These are phyloP conservation scores for Dysphania ambrosioides DNA, from an alignment of 148 eudicot genomes.

Conservation along the genomic window DNA sequence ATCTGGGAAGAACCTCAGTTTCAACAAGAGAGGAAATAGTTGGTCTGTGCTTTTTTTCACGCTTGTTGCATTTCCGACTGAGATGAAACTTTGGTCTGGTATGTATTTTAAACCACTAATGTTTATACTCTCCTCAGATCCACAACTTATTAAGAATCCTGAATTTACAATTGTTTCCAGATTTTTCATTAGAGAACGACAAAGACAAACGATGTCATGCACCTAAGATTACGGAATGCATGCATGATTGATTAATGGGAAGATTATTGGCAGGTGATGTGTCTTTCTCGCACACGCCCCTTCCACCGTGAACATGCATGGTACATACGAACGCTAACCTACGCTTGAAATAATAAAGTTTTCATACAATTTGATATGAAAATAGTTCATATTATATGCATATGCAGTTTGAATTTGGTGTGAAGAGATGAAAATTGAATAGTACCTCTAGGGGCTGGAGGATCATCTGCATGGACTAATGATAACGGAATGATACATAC, in stretches of 20 bases:
- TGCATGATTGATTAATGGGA: not conserved
- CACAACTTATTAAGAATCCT: constrained; percentile 69
- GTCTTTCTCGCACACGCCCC: not conserved
- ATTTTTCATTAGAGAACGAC: no score
- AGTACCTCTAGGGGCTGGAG: constrained; percentile 29
- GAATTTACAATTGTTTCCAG: not conserved
- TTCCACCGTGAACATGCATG: not conserved
- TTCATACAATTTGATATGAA: no score
- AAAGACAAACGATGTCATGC: not conserved
- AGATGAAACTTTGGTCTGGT: constrained; percentile 44
- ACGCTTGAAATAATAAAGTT: no score
- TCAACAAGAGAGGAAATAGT: constrained; percentile 46
- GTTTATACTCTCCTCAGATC: constrained; percentile 31
- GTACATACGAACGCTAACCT: no score
- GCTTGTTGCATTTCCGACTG: constrained; percentile 47
- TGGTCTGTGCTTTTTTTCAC: constrained; percentile 24
- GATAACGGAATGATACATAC: constrained; percentile 14
- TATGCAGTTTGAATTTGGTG: not conserved
- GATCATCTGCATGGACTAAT: constrained; percentile 20
- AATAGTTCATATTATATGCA: no score
- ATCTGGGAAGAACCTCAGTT: constrained; percentile 59
- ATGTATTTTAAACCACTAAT: constrained; percentile 40
- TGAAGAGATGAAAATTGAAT: not conserved
- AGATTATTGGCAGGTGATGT: no score
- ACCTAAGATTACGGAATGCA: no score